A percentile compares a stretch with the other conserved stretches of the same genome.
Conservation (phyloP, 192 early-diverging fungal genomes). For the Coemansia sp. region DNA sequence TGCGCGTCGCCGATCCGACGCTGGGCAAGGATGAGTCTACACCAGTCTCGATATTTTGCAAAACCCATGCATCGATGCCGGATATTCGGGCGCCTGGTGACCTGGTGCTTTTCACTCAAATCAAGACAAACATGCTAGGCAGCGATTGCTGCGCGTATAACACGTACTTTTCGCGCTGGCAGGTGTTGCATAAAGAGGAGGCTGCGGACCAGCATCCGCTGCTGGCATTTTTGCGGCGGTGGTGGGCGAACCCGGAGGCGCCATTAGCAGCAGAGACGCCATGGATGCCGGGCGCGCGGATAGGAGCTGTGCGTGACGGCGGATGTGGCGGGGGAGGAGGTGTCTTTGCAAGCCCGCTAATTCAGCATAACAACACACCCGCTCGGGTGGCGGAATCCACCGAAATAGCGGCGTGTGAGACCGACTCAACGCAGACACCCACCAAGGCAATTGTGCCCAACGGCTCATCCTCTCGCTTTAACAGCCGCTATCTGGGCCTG, state of each 20-base stretch:
- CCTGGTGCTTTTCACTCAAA: slow-evolving; percentile 12
- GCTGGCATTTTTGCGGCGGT: slow-evolving; percentile 7
- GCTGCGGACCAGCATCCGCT: not conserved
- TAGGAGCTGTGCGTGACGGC: not conserved
- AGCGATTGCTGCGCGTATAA: not conserved
- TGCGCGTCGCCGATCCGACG: slow-evolving; percentile 19
- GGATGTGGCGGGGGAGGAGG: too few species aligned
- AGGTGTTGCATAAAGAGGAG: not conserved
- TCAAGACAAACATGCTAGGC: slow-evolving; percentile 1
- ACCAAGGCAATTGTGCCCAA: not conserved
- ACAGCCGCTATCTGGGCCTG: slow-evolving; percentile 1
- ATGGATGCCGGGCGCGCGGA: too few species aligned
- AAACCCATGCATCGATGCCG: slow-evolving; percentile 7
- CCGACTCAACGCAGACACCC: not conserved
- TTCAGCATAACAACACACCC: not conserved
- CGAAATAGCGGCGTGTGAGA: not conserved
- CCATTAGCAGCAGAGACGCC: too few species aligned
- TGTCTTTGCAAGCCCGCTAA: too few species aligned
- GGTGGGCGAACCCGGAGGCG: too few species aligned
- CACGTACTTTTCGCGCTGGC: slow-evolving; percentile 8
- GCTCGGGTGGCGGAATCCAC: not conserved
- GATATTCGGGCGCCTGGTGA: slow-evolving; percentile 9
- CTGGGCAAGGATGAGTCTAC: not conserved
- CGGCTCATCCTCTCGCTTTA: not conserved
- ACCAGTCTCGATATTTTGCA: slow-evolving; percentile 4